Evolutionary conservation across 2,329 filamentous ascomycete genomes (phyloP), one percentile per base, ranked within the genome.

Genomic region (Juglanconis juglandina): DNA sequence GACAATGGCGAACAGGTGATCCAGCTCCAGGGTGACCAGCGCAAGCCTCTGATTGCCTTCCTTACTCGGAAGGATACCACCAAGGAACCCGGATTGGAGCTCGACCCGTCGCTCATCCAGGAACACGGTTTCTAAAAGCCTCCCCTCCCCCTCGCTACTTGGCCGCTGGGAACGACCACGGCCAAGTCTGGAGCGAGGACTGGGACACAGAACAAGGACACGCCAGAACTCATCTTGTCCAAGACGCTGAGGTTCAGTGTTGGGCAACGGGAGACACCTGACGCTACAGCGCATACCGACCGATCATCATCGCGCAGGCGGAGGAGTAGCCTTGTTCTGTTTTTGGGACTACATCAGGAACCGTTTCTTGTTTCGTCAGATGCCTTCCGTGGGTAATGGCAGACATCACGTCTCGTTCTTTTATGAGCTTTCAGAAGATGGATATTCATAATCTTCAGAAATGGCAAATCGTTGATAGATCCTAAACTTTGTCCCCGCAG

Each of bases 1-100:
- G 94, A 98, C 80, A 86, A 85, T 71, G 92, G 96, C 91, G 94
- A 94, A 76, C 93, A 98, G 85, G 94, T 98, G 85, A 97, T 99
- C 76, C 95, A 99, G 85, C 90, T 99, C 75, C 95, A 99, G 81
- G 95, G 95, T 73, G 95, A 99, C 78, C 95, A 99, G 85, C 94
- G 95, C 81, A 96, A 96, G 82, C 92, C 96, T 87, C 91, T 97
- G 76, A 91, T 96, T 79, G 92, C 97, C 75, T 99, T 98, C 83
- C 88, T 98, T 79, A 87, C 88, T 80, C 91, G 96, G 82, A 96
- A 96, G 86, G 92, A 93, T 79, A 57, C 54, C 46, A 44, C 48
- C 37, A 48, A 57, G 35, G 54, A 57, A 48, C 48, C 54, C 14
- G 94, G 94, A 73, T 86, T 98, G 72, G 92, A 91, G 78, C 88